These are phyloP conservation scores for Pilasporangium apinafurcum DNA, from an alignment of 352 stramenopile species.

Conservation along the genomic window DNA sequence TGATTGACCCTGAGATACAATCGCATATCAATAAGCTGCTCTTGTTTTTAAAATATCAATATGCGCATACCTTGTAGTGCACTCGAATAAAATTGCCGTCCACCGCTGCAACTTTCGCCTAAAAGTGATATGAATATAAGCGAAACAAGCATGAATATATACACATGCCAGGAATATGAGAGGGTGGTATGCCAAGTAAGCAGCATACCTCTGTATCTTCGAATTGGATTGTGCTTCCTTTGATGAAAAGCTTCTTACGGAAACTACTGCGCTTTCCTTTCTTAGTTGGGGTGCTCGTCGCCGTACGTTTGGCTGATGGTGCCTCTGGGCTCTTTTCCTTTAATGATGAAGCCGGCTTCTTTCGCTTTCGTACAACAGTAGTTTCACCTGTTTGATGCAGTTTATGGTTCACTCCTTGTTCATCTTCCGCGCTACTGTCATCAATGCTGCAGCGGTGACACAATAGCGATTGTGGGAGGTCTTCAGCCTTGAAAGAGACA, in stretches of 20 bases:
- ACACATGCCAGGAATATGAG: not conserved
- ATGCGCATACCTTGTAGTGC: conserved; percentile 61
- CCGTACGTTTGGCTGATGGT: conserved; percentile 4
- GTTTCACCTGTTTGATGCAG: not conserved
- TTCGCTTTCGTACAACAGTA: not conserved
- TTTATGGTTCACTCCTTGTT: not conserved
- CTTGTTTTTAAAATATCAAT: not conserved
- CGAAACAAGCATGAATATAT: not conserved
- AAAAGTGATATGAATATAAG: not conserved
- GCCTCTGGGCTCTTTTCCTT: conserved; percentile 7
- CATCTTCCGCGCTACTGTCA: not conserved
- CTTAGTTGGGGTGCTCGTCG: conserved; percentile 17
- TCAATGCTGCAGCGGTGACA: not conserved
- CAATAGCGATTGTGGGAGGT: conserved; percentile 6
- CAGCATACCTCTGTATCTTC: conserved; percentile 58
- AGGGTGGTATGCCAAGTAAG: not conserved
- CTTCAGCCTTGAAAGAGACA: not conserved
- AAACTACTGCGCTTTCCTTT: conserved; percentile 11
- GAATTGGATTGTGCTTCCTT: conserved; percentile 61
- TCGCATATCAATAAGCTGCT: not conserved
- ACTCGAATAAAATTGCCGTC: conserved; percentile 72
- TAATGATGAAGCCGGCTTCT: not conserved
- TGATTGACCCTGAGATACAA: conserved; percentile 37
- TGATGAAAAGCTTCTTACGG: conserved; percentile 43
- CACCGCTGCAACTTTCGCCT: conserved; percentile 63